Evolutionary conservation across 768 basidiomycete genomes (phyloP), one percentile per base, ranked within the genome.

Genomic region (Mrakia frigida): DNA sequence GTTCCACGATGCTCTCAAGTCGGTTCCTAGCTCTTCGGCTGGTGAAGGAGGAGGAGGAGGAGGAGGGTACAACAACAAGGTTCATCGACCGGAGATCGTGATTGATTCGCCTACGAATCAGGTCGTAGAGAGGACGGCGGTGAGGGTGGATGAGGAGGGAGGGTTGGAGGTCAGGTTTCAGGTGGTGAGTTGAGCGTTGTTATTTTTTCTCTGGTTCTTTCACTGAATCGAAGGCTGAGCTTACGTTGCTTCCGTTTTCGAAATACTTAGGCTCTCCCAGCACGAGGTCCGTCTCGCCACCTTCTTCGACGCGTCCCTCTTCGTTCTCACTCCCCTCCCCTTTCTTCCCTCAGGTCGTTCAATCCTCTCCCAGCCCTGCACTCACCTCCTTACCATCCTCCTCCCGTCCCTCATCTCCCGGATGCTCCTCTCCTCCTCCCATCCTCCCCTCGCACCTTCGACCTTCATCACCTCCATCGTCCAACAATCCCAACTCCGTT

Each of bases 101-200:
- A 23, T 69, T 7, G 67, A 69, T 14, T 16, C 35, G 41, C 67
- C 67, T 14, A 69, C 67, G 14, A 23, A 43, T 25, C 67, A 69
- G 13, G 67, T 69, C 11, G 0, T 69, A 6, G 67, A 69, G 39
- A 9, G 35, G 7, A 41, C 67, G 41, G 67, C 67, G 6, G 35
- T 39, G 25, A n/a, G 25, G 16, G n/a, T 69, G 3, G 28, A 37
- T 6, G 39, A 43, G 37, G 37, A 69, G 4, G 67, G 67, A 14
- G 67, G 10, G 35, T 10, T 69, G 41, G 67, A 69, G 41, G 67
- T 69, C 13, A 1, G 67, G n/a, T 69, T 69, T 37, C 67, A 69
- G n/a, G 67, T 43, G 6, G 67, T 69, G 41, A 41, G 67, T 43
- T n/a, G 43, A 46, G 43, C 18, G 43, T 56, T 6, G 23, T 7